Evolutionary conservation across 257 asterid genomes (phyloP), one percentile per base, ranked within the genome.

Genomic region (Solanum stenotomum): DNA sequence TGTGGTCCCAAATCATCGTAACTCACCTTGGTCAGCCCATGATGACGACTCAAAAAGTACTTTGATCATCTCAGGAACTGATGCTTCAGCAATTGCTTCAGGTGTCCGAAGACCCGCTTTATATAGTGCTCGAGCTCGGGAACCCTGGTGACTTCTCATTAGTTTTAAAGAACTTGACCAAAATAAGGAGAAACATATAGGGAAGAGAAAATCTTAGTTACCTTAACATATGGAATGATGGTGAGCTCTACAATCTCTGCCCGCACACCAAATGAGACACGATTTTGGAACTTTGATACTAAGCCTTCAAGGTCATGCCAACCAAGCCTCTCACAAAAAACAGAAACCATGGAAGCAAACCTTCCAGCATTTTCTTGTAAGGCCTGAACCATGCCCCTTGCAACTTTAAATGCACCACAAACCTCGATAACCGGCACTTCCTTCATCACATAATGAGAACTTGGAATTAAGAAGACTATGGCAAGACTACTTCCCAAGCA

Each of bases 311-410:
- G 97, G 89, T 97, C 99, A 88, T 93, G 94, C 99, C 99, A 97
- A 86, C 98, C 98, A 91, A 97, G 98, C 94, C 98, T 95, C 94
- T 97, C 98, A 89, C 99, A 97, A 94, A 97, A 97, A 40, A 97
- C 98, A 34, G 98, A 93, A 88, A 97, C 98, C 99, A 97, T 97
- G 77, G 98, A 97, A 74, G 99, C 99, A 94, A 97, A 97, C 94
- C 99, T 94, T 90, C 99, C 99, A 88, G 98, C 99, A 90, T 95
- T 97, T 91, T 97, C 99, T 92, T 97, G 99, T 72, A 97, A 93
- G 86, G 98, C 95, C 93, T 97, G 99, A 91, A 97, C 99, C 99
- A 96, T 95, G 87, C 99, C 99, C 92, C 99, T 93, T 84, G 98
- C 98, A 79, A 97, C 99, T 93, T 93, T 94, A 90, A 95, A 97